phyloP scores from a whole-genome alignment of 441 rosid species.

The Isatis lusitanica region DNA sequence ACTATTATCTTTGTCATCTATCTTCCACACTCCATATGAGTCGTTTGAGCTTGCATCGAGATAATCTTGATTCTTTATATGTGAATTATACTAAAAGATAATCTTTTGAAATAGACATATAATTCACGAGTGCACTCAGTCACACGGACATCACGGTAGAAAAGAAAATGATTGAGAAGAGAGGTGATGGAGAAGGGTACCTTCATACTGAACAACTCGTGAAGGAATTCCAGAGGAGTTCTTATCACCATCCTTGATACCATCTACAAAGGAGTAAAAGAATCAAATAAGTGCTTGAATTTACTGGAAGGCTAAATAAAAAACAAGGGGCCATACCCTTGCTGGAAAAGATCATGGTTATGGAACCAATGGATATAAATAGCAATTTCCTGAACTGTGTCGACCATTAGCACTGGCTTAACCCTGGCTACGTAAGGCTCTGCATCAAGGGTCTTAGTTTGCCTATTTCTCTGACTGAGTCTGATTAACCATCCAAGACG shows the following conservation, averaged over 20 bases:
- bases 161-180: background rate
- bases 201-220: constrained; percentile 92
- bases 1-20: constrained; percentile 82
- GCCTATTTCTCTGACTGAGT: constrained; percentile 43
- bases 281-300: background rate
- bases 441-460: constrained; percentile 53
- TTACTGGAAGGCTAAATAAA: background rate
- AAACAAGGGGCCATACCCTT: constrained; percentile 59
- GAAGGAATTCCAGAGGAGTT: constrained; percentile 64
- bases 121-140: background rate
- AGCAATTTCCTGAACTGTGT: constrained; percentile 78
- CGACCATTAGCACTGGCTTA: constrained; percentile 61
- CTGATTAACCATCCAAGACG: constrained; percentile 58
- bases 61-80: constrained; percentile 21
- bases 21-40: constrained; percentile 75
- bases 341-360: constrained; percentile 63
- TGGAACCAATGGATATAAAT: constrained; percentile 53
- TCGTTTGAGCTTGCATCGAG: constrained; percentile 62
- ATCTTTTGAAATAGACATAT: background rate
- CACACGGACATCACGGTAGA: background rate
- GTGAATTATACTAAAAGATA: background rate
- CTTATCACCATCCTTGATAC: constrained; percentile 66
- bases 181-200: constrained; percentile 38
- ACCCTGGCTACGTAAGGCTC: constrained; percentile 46
- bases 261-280: constrained; percentile 48